Base-by-base conservation (phyloP, 345 rosid genomes). In the Carallia brachiata region DNA sequence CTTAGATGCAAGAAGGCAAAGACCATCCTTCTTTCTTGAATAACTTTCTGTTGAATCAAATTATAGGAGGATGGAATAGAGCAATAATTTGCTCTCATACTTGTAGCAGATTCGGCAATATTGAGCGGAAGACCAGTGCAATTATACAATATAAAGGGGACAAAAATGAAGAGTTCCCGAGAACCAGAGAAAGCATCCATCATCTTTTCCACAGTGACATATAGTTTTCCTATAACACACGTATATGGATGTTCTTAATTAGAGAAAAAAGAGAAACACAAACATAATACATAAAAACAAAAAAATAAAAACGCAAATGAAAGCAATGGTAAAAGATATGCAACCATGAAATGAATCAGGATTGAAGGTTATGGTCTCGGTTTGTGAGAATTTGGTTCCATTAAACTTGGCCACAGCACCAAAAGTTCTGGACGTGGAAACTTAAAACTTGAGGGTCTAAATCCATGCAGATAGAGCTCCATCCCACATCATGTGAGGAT, bases 131-230 rank as follows among this genome's bases (percentile, higher is more conserved):
- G 78, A 69, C 93, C 91, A 69, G 90, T 83, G 78, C 97, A 93
- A 70, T 93, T 93, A 69, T 88, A 91, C 67, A 93, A 77, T 53
- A 91, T 75, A 81, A 82, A 91, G 36, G 98, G 96, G 69, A 88
- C 97, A 73, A 60, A 91, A 73, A 93, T 74, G 66, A 75, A 84
- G 69, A 93, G 85, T 72, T 91, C 96, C 52, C 98, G 87, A 50
- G 92, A 87, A 78, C 98, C 97, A 79, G 97, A 93, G 63, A 88
- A 83, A 32, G 84, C 88, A 72, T 93, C 94, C 97, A 93, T 78
- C 67, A 75, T 81, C 83, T 88, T 91, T 82, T 93, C 97, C 58
- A 89, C 78, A 6, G 86, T 82, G 52, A 86, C 87, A 87, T 85
- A 70, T 37, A 88, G 69, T 27, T 92, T 77, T 73, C 97, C 98